Evolutionary conservation across 352 stramenopile species (phyloP).

Genomic region (Globisporangium alternatum): DNA sequence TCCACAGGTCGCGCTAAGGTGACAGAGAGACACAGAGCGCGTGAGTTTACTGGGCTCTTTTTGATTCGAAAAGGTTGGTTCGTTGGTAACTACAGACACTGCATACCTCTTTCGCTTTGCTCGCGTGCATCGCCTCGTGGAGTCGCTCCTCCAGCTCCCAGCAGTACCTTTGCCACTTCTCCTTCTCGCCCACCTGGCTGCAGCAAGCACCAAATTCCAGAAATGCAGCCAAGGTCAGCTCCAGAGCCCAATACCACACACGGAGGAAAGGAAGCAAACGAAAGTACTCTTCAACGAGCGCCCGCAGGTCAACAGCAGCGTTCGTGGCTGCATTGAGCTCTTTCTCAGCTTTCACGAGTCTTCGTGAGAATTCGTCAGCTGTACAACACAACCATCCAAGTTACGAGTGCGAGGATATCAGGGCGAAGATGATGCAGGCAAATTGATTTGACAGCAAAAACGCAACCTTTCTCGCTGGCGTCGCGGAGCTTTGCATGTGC

Average conservation of each 20-base stretch:
- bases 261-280: too few species aligned
- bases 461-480: slow-evolving; percentile 32
- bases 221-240: not conserved
- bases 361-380: slow-evolving; percentile 24
- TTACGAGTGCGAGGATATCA: not conserved
- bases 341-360: slow-evolving; percentile 23
- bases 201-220: not conserved
- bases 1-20: slow-evolving; percentile 58
- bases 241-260: not conserved
- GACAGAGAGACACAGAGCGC: not conserved
- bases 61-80: too few species aligned
- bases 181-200: slow-evolving; percentile 69
- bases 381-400: not conserved
- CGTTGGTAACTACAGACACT: not conserved
- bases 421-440: not conserved
- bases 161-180: slow-evolving; percentile 76
- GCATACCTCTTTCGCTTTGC: slow-evolving; percentile 50
- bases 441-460: not conserved
- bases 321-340: slow-evolving; percentile 33
- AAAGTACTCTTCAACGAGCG: slow-evolving; percentile 58
- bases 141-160: slow-evolving; percentile 74
- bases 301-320: slow-evolving; percentile 46
- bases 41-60: not conserved
- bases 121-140: slow-evolving; percentile 51
- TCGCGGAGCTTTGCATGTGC: slow-evolving; percentile 28